Evolutionary conservation across 2,329 filamentous ascomycete genomes (phyloP).

Genomic region (Hypoxylon sp.): DNA sequence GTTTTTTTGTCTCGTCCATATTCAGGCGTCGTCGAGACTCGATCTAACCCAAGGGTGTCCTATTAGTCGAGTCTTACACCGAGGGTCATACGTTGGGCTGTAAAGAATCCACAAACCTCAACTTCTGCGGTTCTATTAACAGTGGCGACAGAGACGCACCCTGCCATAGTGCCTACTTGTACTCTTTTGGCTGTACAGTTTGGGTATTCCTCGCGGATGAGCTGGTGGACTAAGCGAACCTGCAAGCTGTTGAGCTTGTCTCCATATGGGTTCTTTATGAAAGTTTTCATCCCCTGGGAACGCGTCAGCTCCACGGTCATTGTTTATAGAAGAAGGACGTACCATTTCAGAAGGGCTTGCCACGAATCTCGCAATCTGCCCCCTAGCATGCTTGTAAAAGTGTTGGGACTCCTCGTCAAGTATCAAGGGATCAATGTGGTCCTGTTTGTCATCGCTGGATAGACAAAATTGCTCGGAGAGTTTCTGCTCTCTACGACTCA

Average conservation of each 20-base stretch:
- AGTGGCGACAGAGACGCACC: slow-evolving; percentile 32
- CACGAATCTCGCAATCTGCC: slow-evolving; percentile 6
- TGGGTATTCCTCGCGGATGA: slow-evolving; percentile 46
- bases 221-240: slow-evolving; percentile 47
- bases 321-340: background rate
- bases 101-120: slow-evolving; percentile 21
- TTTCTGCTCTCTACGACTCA: slow-evolving; percentile 47
- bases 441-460: background rate
- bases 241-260: slow-evolving; percentile 49
- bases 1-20: slow-evolving; percentile 5
- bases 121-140: background rate
- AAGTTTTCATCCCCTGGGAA: slow-evolving; percentile 24
- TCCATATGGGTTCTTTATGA: slow-evolving; percentile 44
- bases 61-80: no score
- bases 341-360: background rate
- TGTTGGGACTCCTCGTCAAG: slow-evolving; percentile 29
- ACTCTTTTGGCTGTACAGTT: slow-evolving; percentile 27
- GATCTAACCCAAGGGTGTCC: slow-evolving; percentile 12
- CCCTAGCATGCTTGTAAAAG: slow-evolving; percentile 18
- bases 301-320: slow-evolving; percentile 14
- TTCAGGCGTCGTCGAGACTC: background rate
- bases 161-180: slow-evolving; percentile 25
- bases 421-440: slow-evolving; percentile 25
- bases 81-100: background rate
- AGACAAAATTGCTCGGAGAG: slow-evolving; percentile 18